Percentiles rank a stretch among this genome's conserved stretches.
These are phyloP conservation scores for Saturnispora halmiae DNA, from an alignment of 805 yeast genomes.

Conservation along the genomic window DNA sequence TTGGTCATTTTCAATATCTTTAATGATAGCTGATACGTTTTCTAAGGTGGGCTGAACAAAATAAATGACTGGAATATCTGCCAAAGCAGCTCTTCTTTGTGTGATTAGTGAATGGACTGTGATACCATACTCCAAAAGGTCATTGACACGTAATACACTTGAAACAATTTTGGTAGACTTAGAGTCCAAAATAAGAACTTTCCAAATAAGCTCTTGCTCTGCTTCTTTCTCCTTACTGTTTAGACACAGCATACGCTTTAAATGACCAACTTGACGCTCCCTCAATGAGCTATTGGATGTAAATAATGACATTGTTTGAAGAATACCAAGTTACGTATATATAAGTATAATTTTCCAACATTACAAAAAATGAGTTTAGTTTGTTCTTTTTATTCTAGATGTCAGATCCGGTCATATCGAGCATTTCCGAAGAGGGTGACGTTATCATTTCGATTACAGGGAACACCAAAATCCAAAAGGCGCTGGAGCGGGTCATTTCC, in stretches of 20 bases:
- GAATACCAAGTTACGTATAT: no score
- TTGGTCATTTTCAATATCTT: conserved; percentile 64
- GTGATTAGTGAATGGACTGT: conserved; percentile 77
- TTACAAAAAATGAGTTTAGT: no score
- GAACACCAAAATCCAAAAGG: conserved; percentile 3
- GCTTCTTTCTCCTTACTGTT: conserved; percentile 46
- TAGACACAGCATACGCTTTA: conserved; percentile 80
- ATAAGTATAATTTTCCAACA: no score
- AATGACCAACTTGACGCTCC: conserved; percentile 28
- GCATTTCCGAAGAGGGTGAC: neutral
- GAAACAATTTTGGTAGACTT: conserved; percentile 81
- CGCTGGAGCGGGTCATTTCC: conserved; percentile 3
- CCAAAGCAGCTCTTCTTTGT: conserved; percentile 68
- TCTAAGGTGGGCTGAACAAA: conserved; percentile 81
- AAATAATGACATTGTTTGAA: conserved; percentile 15
- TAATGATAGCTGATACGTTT: conserved; percentile 58
- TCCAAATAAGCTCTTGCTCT: conserved; percentile 81
- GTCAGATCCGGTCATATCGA: neutral
- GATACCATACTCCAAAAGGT: conserved; percentile 79
- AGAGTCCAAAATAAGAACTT: conserved; percentile 74
- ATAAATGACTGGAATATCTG: conserved; percentile 92
- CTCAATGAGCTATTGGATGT: conserved; percentile 18
- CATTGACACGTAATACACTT: conserved; percentile 87
- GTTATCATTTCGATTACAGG: neutral
- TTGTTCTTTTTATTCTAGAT: no score